Evolutionary conservation across 768 basidiomycete species (phyloP).

Genomic region (Sporobolomyces phaffii): DNA sequence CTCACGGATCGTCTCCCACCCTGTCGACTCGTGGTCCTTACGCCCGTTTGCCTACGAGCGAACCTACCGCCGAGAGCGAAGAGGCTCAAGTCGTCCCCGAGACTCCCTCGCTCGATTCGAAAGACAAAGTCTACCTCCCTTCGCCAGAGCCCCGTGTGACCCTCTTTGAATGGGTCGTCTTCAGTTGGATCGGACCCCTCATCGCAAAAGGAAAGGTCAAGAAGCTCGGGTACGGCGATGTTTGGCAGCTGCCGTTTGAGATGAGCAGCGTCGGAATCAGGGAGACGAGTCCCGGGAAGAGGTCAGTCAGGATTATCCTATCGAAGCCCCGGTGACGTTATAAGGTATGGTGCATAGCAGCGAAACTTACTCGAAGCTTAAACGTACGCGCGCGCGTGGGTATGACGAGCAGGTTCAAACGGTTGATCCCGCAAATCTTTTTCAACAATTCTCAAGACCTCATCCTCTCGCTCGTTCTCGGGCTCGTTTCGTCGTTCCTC

Average conservation of each 20-base stretch:
- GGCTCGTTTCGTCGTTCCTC: conserved; percentile 16
- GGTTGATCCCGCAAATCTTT: conserved; percentile 27
- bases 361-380: not conserved
- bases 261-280: conserved; percentile 17
- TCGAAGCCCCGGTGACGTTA: too few relatives aligned
- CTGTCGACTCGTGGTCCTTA: not conserved
- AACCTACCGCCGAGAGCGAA: not conserved
- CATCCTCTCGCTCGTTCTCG: conserved; percentile 17
- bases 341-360: too few relatives aligned
- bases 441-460: conserved; percentile 34
- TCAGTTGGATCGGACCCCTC: conserved; percentile 19
- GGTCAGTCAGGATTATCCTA: not conserved
- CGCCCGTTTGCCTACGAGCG: not conserved
- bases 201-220: conserved; percentile 3
- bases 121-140: conserved; percentile 16
- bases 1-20: not conserved
- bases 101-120: not conserved
- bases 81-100: not conserved
- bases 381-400: too few relatives aligned
- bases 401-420: conserved; percentile 13
- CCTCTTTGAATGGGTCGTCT: conserved; percentile 19
- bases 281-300: not conserved
- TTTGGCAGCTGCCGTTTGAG: conserved; percentile 22
- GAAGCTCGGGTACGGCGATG: conserved; percentile 26
- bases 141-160: conserved; percentile 19